phyloP scores from a whole-genome alignment of 2,329 filamentous ascomycete genomes.

The Epichloe amarillans region DNA sequence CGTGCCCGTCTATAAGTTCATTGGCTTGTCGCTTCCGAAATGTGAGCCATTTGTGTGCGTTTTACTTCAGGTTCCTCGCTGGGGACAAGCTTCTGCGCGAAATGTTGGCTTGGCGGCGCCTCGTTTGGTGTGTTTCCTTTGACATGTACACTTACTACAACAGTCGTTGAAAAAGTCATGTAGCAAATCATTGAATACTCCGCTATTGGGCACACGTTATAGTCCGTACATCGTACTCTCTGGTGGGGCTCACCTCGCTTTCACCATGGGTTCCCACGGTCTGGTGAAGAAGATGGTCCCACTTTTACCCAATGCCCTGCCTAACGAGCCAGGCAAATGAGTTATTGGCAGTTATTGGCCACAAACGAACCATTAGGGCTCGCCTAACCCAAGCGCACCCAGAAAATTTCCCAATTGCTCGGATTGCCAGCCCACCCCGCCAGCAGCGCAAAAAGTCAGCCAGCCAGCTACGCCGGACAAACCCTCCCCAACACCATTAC shows the following conservation, averaged over 20 bases:
- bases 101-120: not conserved
- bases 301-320: conserved; percentile 2
- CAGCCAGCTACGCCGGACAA: conserved; percentile 6
- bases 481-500: conserved; percentile 3
- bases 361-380: conserved; percentile 18
- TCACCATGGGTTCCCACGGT: too few species aligned
- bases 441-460: conserved; percentile 13
- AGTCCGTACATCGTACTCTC: too few species aligned
- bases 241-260: not conserved
- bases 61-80: not conserved
- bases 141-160: too few species aligned
- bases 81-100: not conserved
- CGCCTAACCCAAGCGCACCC: conserved; percentile 17
- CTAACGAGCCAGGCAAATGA: conserved; percentile 10
- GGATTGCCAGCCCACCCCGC: conserved; percentile 8
- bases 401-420: conserved; percentile 8
- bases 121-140: too few species aligned
- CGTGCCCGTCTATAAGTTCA: not conserved
- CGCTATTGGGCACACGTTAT: too few species aligned
- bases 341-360: conserved; percentile 7
- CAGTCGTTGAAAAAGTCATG: too few species aligned
- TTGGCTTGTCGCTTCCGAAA: not conserved
- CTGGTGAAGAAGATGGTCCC: conserved; percentile 1
- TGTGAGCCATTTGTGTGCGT: not conserved
- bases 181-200: too few species aligned